Percentiles rank a stretch among this genome's conserved stretches.
Evolutionary conservation across 345 rosid genomes (phyloP).

Genomic region (Syzygium aromaticum): DNA sequence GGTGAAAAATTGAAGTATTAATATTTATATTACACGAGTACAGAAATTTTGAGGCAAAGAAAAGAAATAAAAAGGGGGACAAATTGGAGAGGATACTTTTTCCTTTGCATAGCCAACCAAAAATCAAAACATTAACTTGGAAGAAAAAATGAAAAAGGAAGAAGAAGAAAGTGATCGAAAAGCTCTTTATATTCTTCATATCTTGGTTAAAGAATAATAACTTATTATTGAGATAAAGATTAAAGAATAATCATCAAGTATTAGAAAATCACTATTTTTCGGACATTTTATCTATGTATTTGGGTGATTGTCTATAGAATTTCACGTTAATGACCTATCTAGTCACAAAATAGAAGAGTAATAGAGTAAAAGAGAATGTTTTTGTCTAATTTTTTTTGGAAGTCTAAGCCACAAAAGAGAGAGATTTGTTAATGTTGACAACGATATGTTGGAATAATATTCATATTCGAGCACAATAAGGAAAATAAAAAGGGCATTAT

Average conservation of each 20-base stretch:
- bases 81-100: not conserved
- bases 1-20: not conserved
- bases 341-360: too few species aligned
- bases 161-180: not conserved
- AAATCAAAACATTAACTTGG: too few species aligned
- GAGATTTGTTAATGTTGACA: too few species aligned
- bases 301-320: fast-evolving
- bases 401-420: not conserved
- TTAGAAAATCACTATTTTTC: fast-evolving
- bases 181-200: not conserved
- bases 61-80: not conserved
- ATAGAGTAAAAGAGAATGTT: too few species aligned
- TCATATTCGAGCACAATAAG: not conserved
- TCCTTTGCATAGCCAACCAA: too few species aligned
- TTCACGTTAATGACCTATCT: too few species aligned
- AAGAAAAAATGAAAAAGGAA: not conserved
- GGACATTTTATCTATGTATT: not conserved
- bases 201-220: not conserved
- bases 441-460: too few species aligned
- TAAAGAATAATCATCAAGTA: not conserved
- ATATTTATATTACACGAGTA: not conserved
- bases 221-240: not conserved
- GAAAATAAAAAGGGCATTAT: not conserved
- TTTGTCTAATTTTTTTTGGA: too few species aligned
- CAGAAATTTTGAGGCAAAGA: not conserved